These are phyloP conservation scores for Boechera stricta DNA, from an alignment of 345 rosid genomes.

Conservation along the genomic window DNA sequence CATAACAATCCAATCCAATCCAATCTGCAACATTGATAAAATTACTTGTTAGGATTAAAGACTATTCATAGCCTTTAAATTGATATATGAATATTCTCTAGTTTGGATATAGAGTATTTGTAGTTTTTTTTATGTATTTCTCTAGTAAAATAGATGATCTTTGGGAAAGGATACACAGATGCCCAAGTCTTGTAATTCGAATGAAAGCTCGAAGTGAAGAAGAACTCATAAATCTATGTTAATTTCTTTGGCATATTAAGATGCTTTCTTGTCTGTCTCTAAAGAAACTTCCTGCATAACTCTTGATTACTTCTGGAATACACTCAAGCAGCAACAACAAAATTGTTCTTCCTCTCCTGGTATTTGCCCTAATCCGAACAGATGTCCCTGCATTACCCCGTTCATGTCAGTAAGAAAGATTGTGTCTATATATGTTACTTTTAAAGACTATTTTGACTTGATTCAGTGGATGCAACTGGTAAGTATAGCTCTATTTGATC, in stretches of 20 bases:
- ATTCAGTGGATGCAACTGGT: not conserved
- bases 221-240: constrained; percentile 18
- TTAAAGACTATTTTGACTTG: not conserved
- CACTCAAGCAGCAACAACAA: constrained; percentile 23
- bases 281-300: constrained; percentile 17
- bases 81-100: not conserved
- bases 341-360: constrained; percentile 21
- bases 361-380: constrained; percentile 1
- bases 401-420: constrained; percentile 11
- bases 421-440: not conserved
- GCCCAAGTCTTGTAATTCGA: constrained; percentile 11
- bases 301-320: not conserved
- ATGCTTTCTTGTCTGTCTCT: not conserved
- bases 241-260: constrained; percentile 23
- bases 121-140: not conserved
- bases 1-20: no score
- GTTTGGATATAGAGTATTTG: not conserved
- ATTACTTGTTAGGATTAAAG: no score
- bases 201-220: not conserved
- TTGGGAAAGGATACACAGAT: not conserved
- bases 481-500: not conserved
- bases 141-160: not conserved
- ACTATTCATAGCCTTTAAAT: not conserved
- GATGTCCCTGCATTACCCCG: constrained; percentile 1
- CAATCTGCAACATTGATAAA: no score